Percentiles rank a stretch among this genome's conserved stretches.
Conservation (phyloP, 257 asterid genomes). For the Solanum medicagineum region DNA sequence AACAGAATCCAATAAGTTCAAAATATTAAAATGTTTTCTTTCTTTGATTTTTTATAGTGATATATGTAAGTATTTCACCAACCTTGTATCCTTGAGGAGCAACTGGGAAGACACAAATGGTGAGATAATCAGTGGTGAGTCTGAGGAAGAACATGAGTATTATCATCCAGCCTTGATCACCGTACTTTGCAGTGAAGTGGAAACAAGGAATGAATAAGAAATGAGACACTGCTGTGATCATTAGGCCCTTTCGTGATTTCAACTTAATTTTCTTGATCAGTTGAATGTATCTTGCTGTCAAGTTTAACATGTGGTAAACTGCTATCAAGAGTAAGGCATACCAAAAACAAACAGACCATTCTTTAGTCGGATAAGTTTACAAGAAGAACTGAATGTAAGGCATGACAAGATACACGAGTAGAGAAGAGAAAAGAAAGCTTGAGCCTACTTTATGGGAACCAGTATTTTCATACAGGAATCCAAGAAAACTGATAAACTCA, state of each 20-base stretch:
- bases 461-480: too few relatives aligned
- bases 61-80: neutral
- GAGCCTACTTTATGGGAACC: too few relatives aligned
- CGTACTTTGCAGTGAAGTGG: slow-evolving; percentile 34
- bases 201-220: slow-evolving; percentile 26
- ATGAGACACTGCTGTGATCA: slow-evolving; percentile 15
- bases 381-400: too few relatives aligned
- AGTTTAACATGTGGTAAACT: slow-evolving; percentile 18
- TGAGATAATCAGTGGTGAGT: slow-evolving; percentile 29
- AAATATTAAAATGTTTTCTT: too few relatives aligned
- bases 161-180: slow-evolving; percentile 41
- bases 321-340: slow-evolving; percentile 21
- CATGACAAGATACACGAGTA: too few relatives aligned
- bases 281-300: slow-evolving; percentile 24
- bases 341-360: neutral
- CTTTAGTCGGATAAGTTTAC: too few relatives aligned
- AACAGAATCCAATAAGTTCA: too few relatives aligned
- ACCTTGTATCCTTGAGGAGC: slow-evolving; percentile 41
- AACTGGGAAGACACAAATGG: slow-evolving; percentile 22
- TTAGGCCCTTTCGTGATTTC: slow-evolving; percentile 19
- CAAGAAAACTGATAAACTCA: too few relatives aligned
- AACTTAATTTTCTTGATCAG: slow-evolving; percentile 6
- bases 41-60: too few relatives aligned
- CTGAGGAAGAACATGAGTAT: slow-evolving; percentile 26
- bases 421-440: too few relatives aligned